Percentiles rank a stretch among this genome's conserved stretches.
phyloP scores from a whole-genome alignment of 164 flowering plant genomes.

The Piper betle region DNA sequence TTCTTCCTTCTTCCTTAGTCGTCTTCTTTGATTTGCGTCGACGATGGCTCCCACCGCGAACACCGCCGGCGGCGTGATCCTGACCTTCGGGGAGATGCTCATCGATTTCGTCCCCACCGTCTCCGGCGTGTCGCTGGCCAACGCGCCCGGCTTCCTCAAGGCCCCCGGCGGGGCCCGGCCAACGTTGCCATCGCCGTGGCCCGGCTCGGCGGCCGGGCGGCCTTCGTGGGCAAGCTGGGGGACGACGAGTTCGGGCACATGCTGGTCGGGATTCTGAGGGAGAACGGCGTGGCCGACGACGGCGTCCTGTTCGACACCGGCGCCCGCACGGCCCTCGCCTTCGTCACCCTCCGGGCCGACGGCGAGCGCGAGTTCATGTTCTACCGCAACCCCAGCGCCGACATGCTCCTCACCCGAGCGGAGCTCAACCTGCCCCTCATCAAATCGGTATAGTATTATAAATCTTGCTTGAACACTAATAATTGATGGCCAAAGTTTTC shows the following conservation, averaged over 20 bases:
- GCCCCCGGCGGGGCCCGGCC: slow-evolving; percentile 98
- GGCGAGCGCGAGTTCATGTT: slow-evolving; percentile 52
- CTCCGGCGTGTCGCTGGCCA: slow-evolving; percentile 84
- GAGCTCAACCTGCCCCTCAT: slow-evolving; percentile 48
- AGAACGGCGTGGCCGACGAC: slow-evolving; percentile 44
- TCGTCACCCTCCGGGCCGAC: slow-evolving; percentile 64
- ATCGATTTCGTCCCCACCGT: slow-evolving; percentile 90
- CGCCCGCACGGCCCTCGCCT: slow-evolving; percentile 76
- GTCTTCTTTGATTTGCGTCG: too few relatives aligned
- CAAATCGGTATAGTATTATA: slow-evolving; percentile 33
- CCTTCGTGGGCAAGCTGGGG: slow-evolving; percentile 21
- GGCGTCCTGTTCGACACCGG: slow-evolving; percentile 58
- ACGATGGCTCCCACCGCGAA: too few relatives aligned
- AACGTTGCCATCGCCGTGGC: slow-evolving; percentile 84
- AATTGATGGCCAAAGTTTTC: too few relatives aligned
- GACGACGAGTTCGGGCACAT: slow-evolving; percentile 94
- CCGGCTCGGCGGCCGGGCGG: slow-evolving; percentile 58
- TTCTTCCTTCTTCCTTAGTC: too few relatives aligned
- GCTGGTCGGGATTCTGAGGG: slow-evolving; percentile 55
- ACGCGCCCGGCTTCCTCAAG: slow-evolving; percentile 80
- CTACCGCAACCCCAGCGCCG: slow-evolving; percentile 28
- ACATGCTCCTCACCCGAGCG: slow-evolving; percentile 18
- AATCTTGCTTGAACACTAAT: background rate
- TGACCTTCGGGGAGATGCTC: slow-evolving; percentile 88
- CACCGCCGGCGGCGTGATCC: slow-evolving; percentile 23